Evolutionary conservation across 148 eudicot genomes (phyloP).

Genomic region (Suaeda aralocaspica): DNA sequence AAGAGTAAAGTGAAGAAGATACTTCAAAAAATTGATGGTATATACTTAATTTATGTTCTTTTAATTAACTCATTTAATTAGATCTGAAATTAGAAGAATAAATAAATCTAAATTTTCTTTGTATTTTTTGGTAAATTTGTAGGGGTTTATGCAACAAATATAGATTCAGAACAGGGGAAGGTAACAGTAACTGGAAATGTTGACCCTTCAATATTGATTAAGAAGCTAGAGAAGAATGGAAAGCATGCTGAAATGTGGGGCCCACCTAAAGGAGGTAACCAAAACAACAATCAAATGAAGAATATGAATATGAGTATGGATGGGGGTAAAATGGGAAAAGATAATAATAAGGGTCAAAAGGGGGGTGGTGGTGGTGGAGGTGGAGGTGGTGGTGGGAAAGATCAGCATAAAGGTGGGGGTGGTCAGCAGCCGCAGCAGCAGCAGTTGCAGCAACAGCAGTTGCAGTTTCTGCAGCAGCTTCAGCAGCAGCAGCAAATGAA

Average conservation of each 20-base stretch:
- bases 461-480: conserved; percentile 35
- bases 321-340: conserved; percentile 35
- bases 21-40: conserved; percentile 79
- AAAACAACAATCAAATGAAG: conserved; percentile 42
- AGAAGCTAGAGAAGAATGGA: conserved; percentile 69
- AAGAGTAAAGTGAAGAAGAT: conserved; percentile 66
- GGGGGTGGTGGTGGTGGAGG: conserved; percentile 26
- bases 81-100: not conserved
- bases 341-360: conserved; percentile 27
- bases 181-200: conserved; percentile 76
- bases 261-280: conserved; percentile 31
- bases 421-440: conserved; percentile 19
- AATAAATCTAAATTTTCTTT: not conserved
- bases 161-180: conserved; percentile 77
- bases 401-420: conserved; percentile 25
- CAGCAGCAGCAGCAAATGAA: conserved; percentile 37
- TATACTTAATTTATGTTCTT: not conserved
- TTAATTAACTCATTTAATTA: not conserved
- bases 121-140: not conserved
- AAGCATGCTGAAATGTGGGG: conserved; percentile 86
- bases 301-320: conserved; percentile 52
- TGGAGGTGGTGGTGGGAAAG: conserved; percentile 24
- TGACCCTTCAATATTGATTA: conserved; percentile 54
- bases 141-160: conserved; percentile 53
- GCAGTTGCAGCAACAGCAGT: conserved; percentile 23